Evolutionary conservation across 306 rosid genomes (phyloP), one percentile per base, ranked within the genome.

Genomic region (Dalbergia cultrata): DNA sequence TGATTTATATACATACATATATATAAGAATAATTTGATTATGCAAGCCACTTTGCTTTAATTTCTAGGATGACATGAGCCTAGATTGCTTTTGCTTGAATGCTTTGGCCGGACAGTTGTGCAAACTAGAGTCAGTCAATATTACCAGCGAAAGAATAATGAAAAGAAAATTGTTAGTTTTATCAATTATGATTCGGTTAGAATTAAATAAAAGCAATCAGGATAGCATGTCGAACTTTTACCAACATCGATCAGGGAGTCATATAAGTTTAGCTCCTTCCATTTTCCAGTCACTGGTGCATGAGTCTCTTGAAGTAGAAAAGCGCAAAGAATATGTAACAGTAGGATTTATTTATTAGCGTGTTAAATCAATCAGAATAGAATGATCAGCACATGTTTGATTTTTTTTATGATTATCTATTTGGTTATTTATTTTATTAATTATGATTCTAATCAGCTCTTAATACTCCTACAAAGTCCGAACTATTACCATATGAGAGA

Each of bases 171-270:
- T 9, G n/a, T 56, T 5, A 33, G 8, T 37, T 74, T 60, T 61
- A 16, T 39, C 70, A n/a, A 21, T 61, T n/a, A 75, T 22, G 79
- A 75, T 60, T 60, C 13, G 31, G 54, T 14, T 8, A 7, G 69
- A 13, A 60, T 61, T 47, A 16, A 74, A 75, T 31, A 43, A 75
- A 61, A 47, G 34, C 34, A 75, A 47, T 47, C 45, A 47, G 70
- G 35, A 47, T 18, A 45, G 70, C 35, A 11, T 76, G 64, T 50
- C 18, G 4, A 64, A 34, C 80, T 76, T 76, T 76, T n/a, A 18
- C 64, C 72, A 49, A 19, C 73, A 76, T 26, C 3, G 31, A 26
- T 12, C 5, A 62, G 2, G 35, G 18, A 50, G 18, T 22, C 43
- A 13, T 47, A 45, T 26, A 69, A 69, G 59, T 69, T 6, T 26